These are phyloP conservation scores for Penicillium cinerascens DNA, from an alignment of 495 filamentous ascomycete species.

Conservation along the genomic window DNA sequence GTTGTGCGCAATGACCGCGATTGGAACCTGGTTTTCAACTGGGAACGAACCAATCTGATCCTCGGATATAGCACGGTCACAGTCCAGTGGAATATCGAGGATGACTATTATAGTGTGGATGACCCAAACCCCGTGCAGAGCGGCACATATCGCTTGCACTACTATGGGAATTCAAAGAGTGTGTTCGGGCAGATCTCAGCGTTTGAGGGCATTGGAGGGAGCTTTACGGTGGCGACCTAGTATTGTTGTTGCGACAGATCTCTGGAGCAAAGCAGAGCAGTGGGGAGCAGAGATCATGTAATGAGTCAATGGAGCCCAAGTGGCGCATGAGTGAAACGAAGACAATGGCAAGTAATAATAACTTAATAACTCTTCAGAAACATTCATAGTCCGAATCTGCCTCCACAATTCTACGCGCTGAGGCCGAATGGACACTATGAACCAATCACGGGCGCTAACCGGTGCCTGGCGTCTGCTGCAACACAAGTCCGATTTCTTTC, in stretches of 20 bases:
- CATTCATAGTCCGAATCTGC: too few relatives aligned
- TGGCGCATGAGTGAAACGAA: too few relatives aligned
- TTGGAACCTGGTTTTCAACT: constrained; percentile 38
- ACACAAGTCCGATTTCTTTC: too few relatives aligned
- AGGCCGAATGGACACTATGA: too few relatives aligned
- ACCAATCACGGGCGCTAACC: too few relatives aligned
- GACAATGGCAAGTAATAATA: too few relatives aligned
- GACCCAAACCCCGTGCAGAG: constrained; percentile 37
- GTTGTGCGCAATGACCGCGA: constrained; percentile 47
- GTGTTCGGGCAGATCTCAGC: constrained; percentile 60
- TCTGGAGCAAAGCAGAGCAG: background rate
- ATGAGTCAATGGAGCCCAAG: background rate
- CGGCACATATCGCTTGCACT: constrained; percentile 76
- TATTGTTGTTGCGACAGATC: background rate
- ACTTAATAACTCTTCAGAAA: too few relatives aligned
- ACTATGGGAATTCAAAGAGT: constrained; percentile 80
- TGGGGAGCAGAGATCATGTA: background rate
- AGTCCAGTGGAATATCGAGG: constrained; percentile 75
- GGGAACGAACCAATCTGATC: constrained; percentile 69
- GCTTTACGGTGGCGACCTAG: constrained; percentile 52
- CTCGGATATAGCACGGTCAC: constrained; percentile 76
- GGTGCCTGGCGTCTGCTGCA: too few relatives aligned
- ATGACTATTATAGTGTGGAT: constrained; percentile 42
- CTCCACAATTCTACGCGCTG: too few relatives aligned
- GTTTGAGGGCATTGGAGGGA: constrained; percentile 73